phyloP scores from a whole-genome alignment of 2,329 filamentous ascomycete genomes.

The Penicillium vulpinum region DNA sequence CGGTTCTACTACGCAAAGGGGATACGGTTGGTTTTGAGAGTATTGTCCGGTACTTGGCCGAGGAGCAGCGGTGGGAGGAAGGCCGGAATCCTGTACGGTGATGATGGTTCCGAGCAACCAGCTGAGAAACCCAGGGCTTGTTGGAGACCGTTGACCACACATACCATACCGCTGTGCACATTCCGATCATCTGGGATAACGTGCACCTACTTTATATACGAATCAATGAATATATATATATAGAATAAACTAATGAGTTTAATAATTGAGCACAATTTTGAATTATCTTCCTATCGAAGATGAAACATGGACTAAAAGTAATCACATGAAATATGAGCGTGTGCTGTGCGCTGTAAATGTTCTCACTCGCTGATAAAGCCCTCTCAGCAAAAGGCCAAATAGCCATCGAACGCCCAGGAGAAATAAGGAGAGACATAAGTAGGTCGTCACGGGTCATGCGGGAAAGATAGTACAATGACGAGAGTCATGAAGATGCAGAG shows the following conservation, averaged over 20 bases:
- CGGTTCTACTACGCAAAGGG: conserved; percentile 46
- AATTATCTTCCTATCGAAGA: conserved; percentile 6
- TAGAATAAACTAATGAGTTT: background rate
- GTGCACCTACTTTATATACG: background rate
- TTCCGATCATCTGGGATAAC: conserved; percentile 2
- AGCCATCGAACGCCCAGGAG: conserved; percentile 4
- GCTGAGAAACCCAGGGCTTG: background rate
- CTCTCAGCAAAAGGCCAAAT: background rate
- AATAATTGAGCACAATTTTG: background rate
- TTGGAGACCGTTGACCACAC: background rate
- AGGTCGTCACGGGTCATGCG: conserved; percentile 18
- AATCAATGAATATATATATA: background rate
- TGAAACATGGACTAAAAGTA: conserved; percentile 7
- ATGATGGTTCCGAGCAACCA: background rate
- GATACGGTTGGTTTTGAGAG: conserved; percentile 49
- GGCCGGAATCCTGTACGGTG: conserved; percentile 13
- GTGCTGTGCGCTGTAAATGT: conserved; percentile 9
- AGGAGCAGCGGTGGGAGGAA: conserved; percentile 49
- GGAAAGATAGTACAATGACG: conserved; percentile 24
- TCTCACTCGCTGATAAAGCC: background rate
- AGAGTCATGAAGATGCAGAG: conserved; percentile 14
- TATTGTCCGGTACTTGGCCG: conserved; percentile 50
- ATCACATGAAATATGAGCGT: conserved; percentile 9
- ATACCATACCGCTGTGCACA: conserved; percentile 3
- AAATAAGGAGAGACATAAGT: conserved; percentile 23